Evolutionary conservation across 2,329 filamentous ascomycete genomes (phyloP), one percentile per base, ranked within the genome.

Genomic region (Penicillium sp.): DNA sequence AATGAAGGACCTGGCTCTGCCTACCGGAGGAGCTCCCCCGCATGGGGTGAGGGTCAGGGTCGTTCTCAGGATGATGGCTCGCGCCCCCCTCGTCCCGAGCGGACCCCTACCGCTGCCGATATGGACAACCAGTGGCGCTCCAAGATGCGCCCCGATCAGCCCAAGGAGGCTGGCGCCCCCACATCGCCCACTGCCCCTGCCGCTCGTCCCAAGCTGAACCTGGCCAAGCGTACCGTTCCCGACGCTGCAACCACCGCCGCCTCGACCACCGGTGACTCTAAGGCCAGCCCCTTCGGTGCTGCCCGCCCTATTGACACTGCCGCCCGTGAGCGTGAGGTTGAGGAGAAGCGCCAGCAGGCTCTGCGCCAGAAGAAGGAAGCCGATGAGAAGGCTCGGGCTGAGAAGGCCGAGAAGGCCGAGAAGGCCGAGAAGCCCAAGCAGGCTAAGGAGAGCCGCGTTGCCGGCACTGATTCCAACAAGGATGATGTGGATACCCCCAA

Each of bases 241-340:
- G 93, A 96, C 68, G 82, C 87, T 24, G 80, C 86, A 11, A 70
- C 81, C 16, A 72, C 71, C 53, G 68, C 79, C 50, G 71, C 81
- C 54, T 71, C 76, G 16, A 71, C 68, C 13, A 68, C 73, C 19
- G 72, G 78, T 29, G 89, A 95, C 68, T 81, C 90, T 43, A 98
- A 97, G 81, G 84, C 92, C 26, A 98, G 89, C 75, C 92, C 92
- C 42, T 99, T 99, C 73, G 95, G 95, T 68, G 93, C 90, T 59
- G 95, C 95, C 55, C 88, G 90, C 61, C 95, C 95, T 54, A 96
- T 98, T 67, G 93, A 99, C 77, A 98, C 93, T 47, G 90, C 91
- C 46, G 85, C 92, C 14, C 88, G 90, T 64, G 93, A 98, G 79
- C 89, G 88, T 68, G 88, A 96, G 74, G 87, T 99, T 56, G 93